A percentile compares a stretch with the other conserved stretches of the same genome.
These are phyloP conservation scores for Claviceps maximensis DNA, from an alignment of 2,329 filamentous ascomycete species.

Conservation along the genomic window DNA sequence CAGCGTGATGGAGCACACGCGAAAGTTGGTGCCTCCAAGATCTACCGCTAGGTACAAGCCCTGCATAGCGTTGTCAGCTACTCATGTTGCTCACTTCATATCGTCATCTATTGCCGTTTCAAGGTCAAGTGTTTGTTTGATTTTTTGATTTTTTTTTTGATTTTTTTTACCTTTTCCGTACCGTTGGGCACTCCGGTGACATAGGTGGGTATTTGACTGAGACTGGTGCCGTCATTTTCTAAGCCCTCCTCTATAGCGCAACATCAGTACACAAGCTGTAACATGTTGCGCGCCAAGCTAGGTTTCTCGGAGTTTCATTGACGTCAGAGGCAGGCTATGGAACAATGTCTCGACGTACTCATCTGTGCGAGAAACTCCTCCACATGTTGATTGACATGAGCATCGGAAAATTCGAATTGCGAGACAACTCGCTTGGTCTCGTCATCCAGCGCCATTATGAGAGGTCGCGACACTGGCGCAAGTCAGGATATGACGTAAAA, in stretches of 20 bases:
- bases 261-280: neutral
- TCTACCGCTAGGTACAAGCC: constrained; percentile 94
- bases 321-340: neutral
- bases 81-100: neutral
- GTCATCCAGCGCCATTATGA: constrained; percentile 48
- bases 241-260: constrained; percentile 59
- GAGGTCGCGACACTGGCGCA: constrained; percentile 40
- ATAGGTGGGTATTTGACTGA: constrained; percentile 96
- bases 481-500: constrained; percentile 39
- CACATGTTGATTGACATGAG: constrained; percentile 67
- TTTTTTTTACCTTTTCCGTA: constrained; percentile 64
- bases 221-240: constrained; percentile 58
- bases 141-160: too few species aligned
- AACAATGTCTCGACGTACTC: constrained; percentile 31
- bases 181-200: constrained; percentile 93
- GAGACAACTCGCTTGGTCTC: constrained; percentile 70
- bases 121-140: too few species aligned
- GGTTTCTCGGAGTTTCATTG: too few species aligned
- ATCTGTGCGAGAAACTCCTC: constrained; percentile 79
- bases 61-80: constrained; percentile 28
- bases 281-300: neutral
- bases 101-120: too few species aligned
- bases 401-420: constrained; percentile 73
- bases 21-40: constrained; percentile 95
- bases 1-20: constrained; percentile 87